These are phyloP conservation scores for Aspergillus latus DNA, from an alignment of 2,329 filamentous ascomycete species.

Conservation along the genomic window DNA sequence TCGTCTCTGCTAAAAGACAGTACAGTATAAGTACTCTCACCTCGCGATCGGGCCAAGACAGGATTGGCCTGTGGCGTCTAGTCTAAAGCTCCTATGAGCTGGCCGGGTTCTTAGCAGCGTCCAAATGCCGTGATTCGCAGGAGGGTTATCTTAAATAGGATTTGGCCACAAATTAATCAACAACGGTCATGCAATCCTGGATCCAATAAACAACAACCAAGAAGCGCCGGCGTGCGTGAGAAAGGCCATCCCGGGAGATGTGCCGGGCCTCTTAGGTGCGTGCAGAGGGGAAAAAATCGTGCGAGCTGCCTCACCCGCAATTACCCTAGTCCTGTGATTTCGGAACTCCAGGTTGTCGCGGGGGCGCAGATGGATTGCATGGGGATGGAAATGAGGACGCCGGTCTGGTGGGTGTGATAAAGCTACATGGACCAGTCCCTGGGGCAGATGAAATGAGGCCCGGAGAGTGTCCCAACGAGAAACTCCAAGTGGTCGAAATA, in stretches of 20 bases:
- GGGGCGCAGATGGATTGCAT: background rate
- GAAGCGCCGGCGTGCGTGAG: background rate
- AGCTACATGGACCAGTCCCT: background rate
- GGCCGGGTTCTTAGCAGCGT: slow-evolving; percentile 7
- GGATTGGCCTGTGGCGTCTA: slow-evolving; percentile 15
- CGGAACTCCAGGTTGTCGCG: background rate
- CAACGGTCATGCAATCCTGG: background rate
- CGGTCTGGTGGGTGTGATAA: background rate
- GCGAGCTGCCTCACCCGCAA: background rate
- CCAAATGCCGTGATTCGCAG: slow-evolving; percentile 10
- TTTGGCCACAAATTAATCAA: background rate
- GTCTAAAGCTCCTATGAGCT: slow-evolving; percentile 10
- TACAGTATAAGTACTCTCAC: background rate
- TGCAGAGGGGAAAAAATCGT: background rate
- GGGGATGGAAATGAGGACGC: background rate
- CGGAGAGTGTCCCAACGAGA: background rate
- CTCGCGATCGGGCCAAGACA: slow-evolving; percentile 22
- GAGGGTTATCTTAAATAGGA: background rate
- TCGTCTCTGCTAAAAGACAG: slow-evolving; percentile 7
- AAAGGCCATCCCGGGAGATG: background rate
- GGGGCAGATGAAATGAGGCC: background rate
- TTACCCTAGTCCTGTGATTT: background rate
- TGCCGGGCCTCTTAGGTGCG: background rate
- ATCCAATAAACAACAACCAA: background rate
- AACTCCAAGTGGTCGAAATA: slow-evolving; percentile 9